Evolutionary conservation across 1,139 yeast species (phyloP).

Genomic region (Geotrichum klebahnii): DNA sequence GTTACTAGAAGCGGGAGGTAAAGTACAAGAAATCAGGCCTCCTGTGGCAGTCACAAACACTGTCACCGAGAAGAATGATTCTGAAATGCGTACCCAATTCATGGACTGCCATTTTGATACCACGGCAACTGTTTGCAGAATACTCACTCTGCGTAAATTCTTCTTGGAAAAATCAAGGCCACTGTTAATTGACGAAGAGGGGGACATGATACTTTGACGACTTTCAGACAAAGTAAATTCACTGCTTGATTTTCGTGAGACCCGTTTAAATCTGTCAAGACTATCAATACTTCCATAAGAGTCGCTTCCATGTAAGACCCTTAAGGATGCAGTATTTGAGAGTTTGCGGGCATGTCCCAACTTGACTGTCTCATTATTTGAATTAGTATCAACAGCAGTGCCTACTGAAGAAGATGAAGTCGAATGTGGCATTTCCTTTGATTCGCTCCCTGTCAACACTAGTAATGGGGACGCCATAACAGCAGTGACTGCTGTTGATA

Average conservation of each 20-base stretch:
- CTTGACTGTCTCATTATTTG: constrained; percentile 7
- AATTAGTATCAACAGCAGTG: constrained; percentile 9
- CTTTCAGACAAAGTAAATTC: constrained; percentile 10
- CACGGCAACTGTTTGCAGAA: constrained; percentile 12
- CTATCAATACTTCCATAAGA: neutral
- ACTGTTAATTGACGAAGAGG: neutral
- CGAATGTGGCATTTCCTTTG: neutral
- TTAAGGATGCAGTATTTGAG: neutral
- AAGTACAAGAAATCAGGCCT: neutral
- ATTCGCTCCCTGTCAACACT: neutral
- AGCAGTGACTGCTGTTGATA: neutral
- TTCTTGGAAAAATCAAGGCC: neutral
- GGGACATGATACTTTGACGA: neutral
- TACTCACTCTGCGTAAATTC: neutral
- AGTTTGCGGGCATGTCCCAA: constrained; percentile 2
- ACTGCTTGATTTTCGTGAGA: constrained; percentile 11
- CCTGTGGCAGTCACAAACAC: constrained; percentile 9
- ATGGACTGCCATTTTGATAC: constrained; percentile 16
- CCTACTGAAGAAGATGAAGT: constrained; percentile 7
- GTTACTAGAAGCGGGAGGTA: constrained; percentile 1
- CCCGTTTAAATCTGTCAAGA: neutral
- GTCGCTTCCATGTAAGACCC: neutral
- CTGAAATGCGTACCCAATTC: constrained; percentile 12
- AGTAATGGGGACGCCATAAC: neutral
- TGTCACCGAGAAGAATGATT: neutral